phyloP scores from a whole-genome alignment of 2,329 filamentous ascomycete species.

The Neonectria sp. region DNA sequence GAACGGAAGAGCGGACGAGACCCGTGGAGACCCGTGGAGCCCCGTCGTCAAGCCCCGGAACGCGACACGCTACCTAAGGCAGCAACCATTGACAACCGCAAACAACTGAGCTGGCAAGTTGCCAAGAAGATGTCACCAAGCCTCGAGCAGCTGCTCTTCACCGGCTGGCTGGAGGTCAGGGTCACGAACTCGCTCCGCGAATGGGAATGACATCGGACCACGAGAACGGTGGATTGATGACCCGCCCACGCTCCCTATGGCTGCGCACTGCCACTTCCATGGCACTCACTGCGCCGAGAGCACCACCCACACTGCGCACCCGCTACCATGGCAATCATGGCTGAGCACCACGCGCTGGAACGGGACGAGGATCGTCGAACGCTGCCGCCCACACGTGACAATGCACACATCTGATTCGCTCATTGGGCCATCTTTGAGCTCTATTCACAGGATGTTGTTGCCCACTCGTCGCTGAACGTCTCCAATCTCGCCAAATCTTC shows the following conservation, averaged over 20 bases:
- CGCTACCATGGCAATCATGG: background rate
- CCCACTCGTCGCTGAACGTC: constrained; percentile 22
- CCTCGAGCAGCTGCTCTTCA: background rate
- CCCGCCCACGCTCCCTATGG: constrained; percentile 40
- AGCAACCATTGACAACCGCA: background rate
- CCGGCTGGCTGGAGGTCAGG: background rate
- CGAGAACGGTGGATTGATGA: constrained; percentile 51
- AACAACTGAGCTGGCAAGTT: background rate
- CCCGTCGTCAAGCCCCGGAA: background rate
- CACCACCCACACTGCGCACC: background rate
- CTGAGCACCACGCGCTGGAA: background rate
- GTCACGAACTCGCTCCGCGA: constrained; percentile 1
- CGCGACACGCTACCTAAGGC: background rate
- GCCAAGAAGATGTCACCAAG: background rate
- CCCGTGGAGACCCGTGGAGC: constrained; percentile 1
- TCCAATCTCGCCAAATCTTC: constrained; percentile 29
- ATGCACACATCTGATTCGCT: constrained; percentile 39
- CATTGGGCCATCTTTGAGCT: constrained; percentile 20
- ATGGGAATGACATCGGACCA: constrained; percentile 35
- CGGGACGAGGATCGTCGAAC: constrained; percentile 29
- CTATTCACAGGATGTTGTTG: constrained; percentile 13
- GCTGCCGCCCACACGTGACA: constrained; percentile 41
- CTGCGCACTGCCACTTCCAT: constrained; percentile 38
- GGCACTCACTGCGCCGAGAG: constrained; percentile 8
- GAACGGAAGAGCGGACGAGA: background rate